Conservation (phyloP, 1,284 basidiomycete species). For the Ganoderma resinaceum region DNA sequence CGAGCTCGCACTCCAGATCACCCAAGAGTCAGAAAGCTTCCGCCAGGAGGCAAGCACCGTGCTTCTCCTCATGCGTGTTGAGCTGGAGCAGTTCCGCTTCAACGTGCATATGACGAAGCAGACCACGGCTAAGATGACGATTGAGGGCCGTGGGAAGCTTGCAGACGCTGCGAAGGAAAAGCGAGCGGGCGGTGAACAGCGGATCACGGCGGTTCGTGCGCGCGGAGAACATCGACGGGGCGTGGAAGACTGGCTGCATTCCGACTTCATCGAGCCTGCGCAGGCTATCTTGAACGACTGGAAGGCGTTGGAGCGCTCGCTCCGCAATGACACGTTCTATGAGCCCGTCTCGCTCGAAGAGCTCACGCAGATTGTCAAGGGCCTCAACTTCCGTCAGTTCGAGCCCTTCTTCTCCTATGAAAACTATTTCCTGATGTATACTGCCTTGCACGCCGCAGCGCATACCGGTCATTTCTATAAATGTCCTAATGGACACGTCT, state of each 20-base stretch:
- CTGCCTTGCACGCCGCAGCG: slow-evolving; percentile 35
- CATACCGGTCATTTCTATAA: slow-evolving; percentile 53
- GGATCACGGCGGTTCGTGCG: slow-evolving; percentile 9
- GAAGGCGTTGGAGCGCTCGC: slow-evolving; percentile 38
- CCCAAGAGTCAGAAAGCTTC: slow-evolving; percentile 44
- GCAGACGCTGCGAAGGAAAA: slow-evolving; percentile 22
- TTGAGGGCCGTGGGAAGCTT: slow-evolving; percentile 29
- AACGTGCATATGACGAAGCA: slow-evolving; percentile 50
- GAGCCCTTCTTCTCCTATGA: neutral
- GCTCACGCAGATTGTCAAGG: slow-evolving; percentile 51
- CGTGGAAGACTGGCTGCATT: slow-evolving; percentile 43
- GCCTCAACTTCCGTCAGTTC: slow-evolving; percentile 50
- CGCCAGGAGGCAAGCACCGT: slow-evolving; percentile 44
- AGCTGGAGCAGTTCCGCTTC: slow-evolving; percentile 46
- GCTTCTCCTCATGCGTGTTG: slow-evolving; percentile 45
- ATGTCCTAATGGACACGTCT: slow-evolving; percentile 37
- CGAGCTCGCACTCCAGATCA: slow-evolving; percentile 47
- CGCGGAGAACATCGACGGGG: slow-evolving; percentile 22
- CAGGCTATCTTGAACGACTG: slow-evolving; percentile 47
- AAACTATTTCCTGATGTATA: slow-evolving; percentile 7
- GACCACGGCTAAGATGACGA: slow-evolving; percentile 33
- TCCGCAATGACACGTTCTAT: slow-evolving; percentile 47
- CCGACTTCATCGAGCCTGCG: slow-evolving; percentile 42
- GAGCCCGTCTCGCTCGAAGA: slow-evolving; percentile 56
- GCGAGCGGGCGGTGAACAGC: slow-evolving; percentile 6